These are phyloP conservation scores for Backusella luteola DNA, from an alignment of 192 early-diverging fungal genomes.

Conservation along the genomic window DNA sequence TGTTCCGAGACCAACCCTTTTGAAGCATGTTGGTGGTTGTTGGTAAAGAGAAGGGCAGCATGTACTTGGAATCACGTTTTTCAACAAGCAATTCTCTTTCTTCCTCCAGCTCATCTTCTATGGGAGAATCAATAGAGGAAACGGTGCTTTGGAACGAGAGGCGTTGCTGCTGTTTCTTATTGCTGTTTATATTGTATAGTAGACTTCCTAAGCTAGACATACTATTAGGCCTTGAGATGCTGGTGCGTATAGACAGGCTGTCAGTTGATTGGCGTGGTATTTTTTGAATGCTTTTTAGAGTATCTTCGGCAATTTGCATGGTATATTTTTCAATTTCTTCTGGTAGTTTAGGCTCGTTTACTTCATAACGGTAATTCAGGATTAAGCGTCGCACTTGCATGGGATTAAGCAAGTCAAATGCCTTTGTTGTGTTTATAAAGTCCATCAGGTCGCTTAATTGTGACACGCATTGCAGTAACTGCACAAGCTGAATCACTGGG, in stretches of 20 bases:
- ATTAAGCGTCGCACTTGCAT: constrained; percentile 74
- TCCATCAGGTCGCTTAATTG: constrained; percentile 67
- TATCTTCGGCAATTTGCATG: constrained; percentile 69
- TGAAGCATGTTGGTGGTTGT: constrained; percentile 45
- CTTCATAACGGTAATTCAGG: constrained; percentile 85
- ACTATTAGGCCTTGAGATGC: constrained; percentile 10
- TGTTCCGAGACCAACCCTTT: constrained; percentile 13
- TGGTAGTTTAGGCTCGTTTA: constrained; percentile 72
- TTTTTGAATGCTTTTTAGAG: constrained; percentile 36
- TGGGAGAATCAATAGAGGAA: background rate
- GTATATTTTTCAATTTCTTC: constrained; percentile 82
- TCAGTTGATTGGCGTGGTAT: constrained; percentile 6
- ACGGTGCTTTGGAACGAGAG: constrained; percentile 4
- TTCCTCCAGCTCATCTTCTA: constrained; percentile 41
- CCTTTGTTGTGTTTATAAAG: constrained; percentile 72
- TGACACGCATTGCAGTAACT: constrained; percentile 80
- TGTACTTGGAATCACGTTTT: constrained; percentile 51
- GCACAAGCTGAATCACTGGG: constrained; percentile 78
- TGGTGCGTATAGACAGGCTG: background rate
- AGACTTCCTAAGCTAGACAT: constrained; percentile 14
- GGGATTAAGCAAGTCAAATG: constrained; percentile 66
- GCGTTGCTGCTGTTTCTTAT: background rate
- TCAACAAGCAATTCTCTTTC: constrained; percentile 46
- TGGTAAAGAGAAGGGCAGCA: constrained; percentile 62
- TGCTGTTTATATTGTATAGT: background rate